Conservation (phyloP, 2,329 filamentous ascomycete genomes). For the Gaeumannomyces sp. region DNA sequence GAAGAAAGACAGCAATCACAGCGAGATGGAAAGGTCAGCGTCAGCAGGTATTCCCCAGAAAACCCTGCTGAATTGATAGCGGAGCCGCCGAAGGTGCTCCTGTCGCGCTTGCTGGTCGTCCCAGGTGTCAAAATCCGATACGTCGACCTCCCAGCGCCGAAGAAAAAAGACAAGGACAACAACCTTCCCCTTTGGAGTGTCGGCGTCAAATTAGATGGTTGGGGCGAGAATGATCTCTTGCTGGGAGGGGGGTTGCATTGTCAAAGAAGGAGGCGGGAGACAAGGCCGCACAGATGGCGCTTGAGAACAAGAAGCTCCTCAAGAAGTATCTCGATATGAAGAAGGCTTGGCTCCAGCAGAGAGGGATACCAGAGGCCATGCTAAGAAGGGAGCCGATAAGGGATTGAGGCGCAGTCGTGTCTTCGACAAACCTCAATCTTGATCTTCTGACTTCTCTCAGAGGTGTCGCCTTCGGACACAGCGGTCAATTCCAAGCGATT, state of each 20-base stretch:
- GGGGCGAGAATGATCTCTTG: conserved; percentile 53
- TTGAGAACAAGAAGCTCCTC: conserved; percentile 61
- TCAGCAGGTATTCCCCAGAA: not conserved
- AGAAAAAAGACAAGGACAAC: conserved; percentile 46
- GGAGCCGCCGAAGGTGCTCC: conserved; percentile 40
- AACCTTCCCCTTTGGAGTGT: conserved; percentile 55
- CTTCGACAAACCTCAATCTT: not conserved
- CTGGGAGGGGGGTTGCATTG: conserved; percentile 59
- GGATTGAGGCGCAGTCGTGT: too few species aligned
- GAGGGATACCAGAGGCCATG: not conserved
- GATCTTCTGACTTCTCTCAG: not conserved
- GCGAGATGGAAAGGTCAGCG: not conserved
- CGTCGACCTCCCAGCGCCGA: conserved; percentile 45
- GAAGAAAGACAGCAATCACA: conserved; percentile 18
- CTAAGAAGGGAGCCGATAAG: too few species aligned
- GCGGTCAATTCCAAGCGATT: not conserved
- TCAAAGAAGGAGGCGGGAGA: conserved; percentile 65
- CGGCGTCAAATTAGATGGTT: conserved; percentile 60
- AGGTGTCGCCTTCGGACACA: not conserved
- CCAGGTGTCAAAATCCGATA: conserved; percentile 57
- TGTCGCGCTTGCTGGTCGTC: conserved; percentile 46
- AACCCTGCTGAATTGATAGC: not conserved
- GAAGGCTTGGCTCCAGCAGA: conserved; percentile 23
- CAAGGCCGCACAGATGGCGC: conserved; percentile 57
- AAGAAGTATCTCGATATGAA: conserved; percentile 43